Base-by-base conservation (phyloP, 176 grass and related monocot species). In the Aegilops longissima region DNA sequence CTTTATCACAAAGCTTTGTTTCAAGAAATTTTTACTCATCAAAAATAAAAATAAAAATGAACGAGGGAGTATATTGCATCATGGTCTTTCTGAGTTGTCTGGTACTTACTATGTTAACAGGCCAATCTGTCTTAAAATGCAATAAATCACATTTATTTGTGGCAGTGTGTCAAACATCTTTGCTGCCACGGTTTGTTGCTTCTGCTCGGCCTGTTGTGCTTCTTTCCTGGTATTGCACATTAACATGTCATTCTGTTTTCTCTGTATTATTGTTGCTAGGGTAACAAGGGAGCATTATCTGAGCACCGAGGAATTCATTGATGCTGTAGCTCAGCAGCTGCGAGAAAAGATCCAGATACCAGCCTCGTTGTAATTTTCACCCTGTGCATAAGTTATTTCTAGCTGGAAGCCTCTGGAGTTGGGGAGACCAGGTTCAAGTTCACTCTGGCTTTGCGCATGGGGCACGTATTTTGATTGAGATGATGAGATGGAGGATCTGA, bases 271-370 rank as follows among this genome's bases (percentile, higher is more conserved):
- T 86, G 11, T 85, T 77, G n/a, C 35, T 76, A 98, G 95, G 84
- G 89, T 98, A 61, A 87, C 91, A 45, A 98, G 87, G 93, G 89
- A 95, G 78, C 82, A 70, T 82, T 95, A 98, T 78, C 69, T 95
- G 29, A 98, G 77, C 82, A 98, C 95, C 0, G 93, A 98, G 44
- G 93, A 98, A 76, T 98, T 95, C 74, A 90, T 98, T 31, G 89
- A 98, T n/a, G 89, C 95, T 65, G 93, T 95, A 8, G 85, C 91
- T 30, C 89, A 90, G 27, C 86, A 85, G 49, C 83, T 95, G 61
- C 82, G 25, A 30, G 93, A 82, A 40, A 98, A 95, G 83, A 84
- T 89, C 65, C 70, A 89, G 44, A 51, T 54, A 6, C 87, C 89
- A 80, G 73, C 87, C 24, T 89, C 58, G 1, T 52, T 65, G 73